Evolutionary conservation across 129 eudicot species (phyloP).

Genomic region (Oenanthe sinensis): DNA sequence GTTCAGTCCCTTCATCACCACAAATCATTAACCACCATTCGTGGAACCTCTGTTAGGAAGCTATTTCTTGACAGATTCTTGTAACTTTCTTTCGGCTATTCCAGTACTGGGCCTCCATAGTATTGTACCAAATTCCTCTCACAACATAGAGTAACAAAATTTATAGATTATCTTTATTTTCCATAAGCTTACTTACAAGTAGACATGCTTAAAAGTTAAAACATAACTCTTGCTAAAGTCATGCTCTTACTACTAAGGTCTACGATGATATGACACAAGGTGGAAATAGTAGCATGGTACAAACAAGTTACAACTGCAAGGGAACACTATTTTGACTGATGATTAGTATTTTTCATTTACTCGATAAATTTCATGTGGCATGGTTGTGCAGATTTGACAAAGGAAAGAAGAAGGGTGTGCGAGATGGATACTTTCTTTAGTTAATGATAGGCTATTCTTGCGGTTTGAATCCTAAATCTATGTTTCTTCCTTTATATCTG

Average conservation of each 20-base stretch:
- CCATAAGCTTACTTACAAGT: background rate
- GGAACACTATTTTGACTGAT: background rate
- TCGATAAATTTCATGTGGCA: background rate
- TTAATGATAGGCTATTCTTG: conserved; percentile 65
- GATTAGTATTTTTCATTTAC: background rate
- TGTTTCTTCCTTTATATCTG: no score
- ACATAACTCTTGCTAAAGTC: background rate
- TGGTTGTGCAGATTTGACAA: conserved; percentile 62
- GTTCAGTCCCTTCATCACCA: no score
- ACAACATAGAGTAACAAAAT: background rate
- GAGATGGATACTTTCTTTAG: conserved; percentile 67
- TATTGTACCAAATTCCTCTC: no score
- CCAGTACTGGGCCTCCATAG: no score
- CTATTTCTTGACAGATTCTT: no score
- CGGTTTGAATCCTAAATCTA: conserved; percentile 25
- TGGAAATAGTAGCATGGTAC: background rate
- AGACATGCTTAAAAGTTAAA: no score
- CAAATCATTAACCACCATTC: no score
- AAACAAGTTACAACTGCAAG: background rate
- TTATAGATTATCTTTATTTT: background rate
- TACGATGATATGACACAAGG: background rate
- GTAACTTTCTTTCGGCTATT: no score
- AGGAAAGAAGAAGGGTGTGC: conserved; percentile 39
- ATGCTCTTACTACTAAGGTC: no score
- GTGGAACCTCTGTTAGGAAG: no score